Evolutionary conservation across 441 rosid species (phyloP), one percentile per base, ranked within the genome.

Genomic region (Biscutella laevigata): DNA sequence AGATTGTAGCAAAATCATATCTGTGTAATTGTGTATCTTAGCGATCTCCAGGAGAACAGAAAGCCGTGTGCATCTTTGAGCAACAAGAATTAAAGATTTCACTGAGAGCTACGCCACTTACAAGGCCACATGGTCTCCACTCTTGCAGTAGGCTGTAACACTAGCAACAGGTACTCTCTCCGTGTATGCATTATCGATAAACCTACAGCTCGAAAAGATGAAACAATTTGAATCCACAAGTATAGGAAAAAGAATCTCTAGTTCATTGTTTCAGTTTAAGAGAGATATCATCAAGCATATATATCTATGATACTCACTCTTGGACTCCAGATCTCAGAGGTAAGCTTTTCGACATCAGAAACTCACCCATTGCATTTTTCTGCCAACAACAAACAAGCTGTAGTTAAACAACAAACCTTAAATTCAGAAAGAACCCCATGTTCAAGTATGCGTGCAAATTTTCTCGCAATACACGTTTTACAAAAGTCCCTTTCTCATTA

Each of bases 291-390:
- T 26, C 52, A 44, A 17, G 27, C 47, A 38, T 49, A 25, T 55
- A 42, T 53, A 22, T 60, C 53, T 46, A 62, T 54, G 66, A 28
- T 57, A 69, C 98, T 73, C 64, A 86, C 98, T 84, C 82, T 74
- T 77, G 79, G 41, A 74, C 74, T 61, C 95, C 98, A 64, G 98
- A 86, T 53, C 90, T 85, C 62, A 90, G 69, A 62, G 86, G 80
- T 70, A 83, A 57, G 69, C 69, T 73, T 74, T 82, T 63, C 6
- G 94, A 71, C 66, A 66, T 64, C 69, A 84, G 48, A 57, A 83
- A 70, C 61, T 84, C 90, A 69, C 77, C 72, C 77, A 83, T 40
- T 5, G 92, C 96, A 64, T 50, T 78, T 81, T 81, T 84, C 96
- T 82, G 84, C 45, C n/a, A n/a, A n/a, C 71, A 70, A 71, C 32